A percentile compares a stretch with the other conserved stretches of the same genome.
Evolutionary conservation across 2,329 filamentous ascomycete species (phyloP).

Genomic region (Aspergillus puulaauensis): DNA sequence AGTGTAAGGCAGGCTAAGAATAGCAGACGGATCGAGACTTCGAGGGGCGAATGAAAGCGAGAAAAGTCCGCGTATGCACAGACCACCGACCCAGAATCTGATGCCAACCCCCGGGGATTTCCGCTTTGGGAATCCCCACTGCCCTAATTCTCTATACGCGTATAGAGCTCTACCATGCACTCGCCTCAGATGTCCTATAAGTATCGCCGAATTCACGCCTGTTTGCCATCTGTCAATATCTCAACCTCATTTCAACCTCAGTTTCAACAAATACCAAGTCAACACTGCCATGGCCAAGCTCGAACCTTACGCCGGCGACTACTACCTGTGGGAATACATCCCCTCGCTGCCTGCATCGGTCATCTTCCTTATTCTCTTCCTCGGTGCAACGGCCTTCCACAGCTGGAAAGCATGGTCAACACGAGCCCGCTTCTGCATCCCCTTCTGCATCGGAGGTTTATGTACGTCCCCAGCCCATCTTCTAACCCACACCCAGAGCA

Average conservation of each 20-base stretch:
- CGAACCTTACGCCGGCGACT: conserved; percentile 16
- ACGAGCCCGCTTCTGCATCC: conserved; percentile 30
- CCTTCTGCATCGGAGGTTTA: conserved; percentile 36
- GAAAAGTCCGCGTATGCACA: conserved; percentile 21
- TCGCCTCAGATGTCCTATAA: not conserved
- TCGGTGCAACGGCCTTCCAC: conserved; percentile 23
- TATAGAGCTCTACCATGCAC: not conserved
- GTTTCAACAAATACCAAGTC: no score
- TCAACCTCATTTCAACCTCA: no score
- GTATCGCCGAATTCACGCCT: not conserved
- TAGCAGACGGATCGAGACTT: no score
- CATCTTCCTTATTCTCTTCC: conserved; percentile 30
- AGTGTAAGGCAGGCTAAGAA: not conserved
- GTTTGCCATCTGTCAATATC: no score
- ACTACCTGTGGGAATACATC: conserved; percentile 29
- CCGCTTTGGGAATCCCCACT: no score
- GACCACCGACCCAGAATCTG: not conserved
- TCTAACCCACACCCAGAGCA: not conserved
- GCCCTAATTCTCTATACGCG: conserved; percentile 13
- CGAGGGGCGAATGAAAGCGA: not conserved
- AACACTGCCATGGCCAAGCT: conserved; percentile 17
- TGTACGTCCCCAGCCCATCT: conserved; percentile 25
- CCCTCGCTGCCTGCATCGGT: conserved; percentile 25
- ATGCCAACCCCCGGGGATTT: no score
- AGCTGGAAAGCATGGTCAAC: conserved; percentile 28